Evolutionary conservation across 306 rosid genomes (phyloP).

Genomic region (Hylodesmum podocarpum): DNA sequence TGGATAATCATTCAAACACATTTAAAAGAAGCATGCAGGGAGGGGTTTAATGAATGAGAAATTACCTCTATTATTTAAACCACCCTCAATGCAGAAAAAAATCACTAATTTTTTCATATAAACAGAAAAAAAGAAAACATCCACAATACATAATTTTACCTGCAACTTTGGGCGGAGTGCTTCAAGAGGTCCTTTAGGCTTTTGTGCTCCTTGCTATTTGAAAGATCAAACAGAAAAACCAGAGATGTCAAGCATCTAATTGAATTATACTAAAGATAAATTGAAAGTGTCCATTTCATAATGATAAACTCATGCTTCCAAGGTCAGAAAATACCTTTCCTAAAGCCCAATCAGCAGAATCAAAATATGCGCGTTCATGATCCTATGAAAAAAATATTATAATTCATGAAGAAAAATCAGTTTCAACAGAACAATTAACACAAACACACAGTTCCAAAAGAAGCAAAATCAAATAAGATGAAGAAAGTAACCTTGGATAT

Average conservation of each 20-base stretch:
- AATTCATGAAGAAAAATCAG: conserved; percentile 20
- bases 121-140: neutral
- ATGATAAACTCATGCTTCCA: conserved; percentile 2
- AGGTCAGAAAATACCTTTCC: conserved; percentile 68
- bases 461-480: conserved; percentile 1
- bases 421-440: conserved; percentile 5
- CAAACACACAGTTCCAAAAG: neutral
- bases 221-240: conserved; percentile 32
- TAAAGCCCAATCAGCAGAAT: conserved; percentile 99
- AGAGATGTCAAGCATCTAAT: conserved; percentile 30
- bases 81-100: neutral
- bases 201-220: conserved; percentile 75
- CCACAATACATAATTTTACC: conserved; percentile 41
- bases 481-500: conserved; percentile 76
- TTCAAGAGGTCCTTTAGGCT: conserved; percentile 98
- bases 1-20: neutral
- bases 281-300: neutral
- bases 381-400: conserved; percentile 57
- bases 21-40: neutral
- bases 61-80: neutral
- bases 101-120: neutral
- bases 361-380: conserved; percentile 96
- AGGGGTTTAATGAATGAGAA: neutral
- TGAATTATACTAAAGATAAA: conserved; percentile 18
- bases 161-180: conserved; percentile 98